Conservation (phyloP, 1,284 basidiomycete species). For the Sutorius eximius region DNA sequence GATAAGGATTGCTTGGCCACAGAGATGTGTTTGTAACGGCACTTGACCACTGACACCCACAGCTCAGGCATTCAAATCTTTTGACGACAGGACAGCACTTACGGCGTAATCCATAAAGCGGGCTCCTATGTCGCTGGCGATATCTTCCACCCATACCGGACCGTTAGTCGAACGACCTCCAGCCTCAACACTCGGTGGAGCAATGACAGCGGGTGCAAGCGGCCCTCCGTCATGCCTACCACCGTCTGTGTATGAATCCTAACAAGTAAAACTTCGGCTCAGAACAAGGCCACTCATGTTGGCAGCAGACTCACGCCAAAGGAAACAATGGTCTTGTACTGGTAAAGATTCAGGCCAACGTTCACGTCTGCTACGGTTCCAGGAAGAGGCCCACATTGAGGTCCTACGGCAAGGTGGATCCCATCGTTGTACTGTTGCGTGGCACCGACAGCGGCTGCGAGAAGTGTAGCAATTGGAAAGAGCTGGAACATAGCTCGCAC, state of each 20-base stretch:
- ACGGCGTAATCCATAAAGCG: background rate
- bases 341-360: background rate
- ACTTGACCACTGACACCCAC: background rate
- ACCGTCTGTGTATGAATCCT: background rate
- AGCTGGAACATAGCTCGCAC: background rate
- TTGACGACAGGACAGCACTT: background rate
- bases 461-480: background rate
- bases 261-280: background rate
- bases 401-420: background rate
- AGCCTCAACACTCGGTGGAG: background rate
- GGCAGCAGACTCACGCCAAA: background rate
- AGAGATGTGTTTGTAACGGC: no score
- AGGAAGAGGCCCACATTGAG: background rate
- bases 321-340: background rate
- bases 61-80: background rate
- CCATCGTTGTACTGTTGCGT: background rate
- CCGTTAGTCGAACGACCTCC: background rate
- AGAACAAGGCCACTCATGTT: background rate
- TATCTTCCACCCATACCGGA: background rate
- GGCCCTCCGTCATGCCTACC: background rate
- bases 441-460: background rate
- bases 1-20: background rate
- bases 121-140: background rate
- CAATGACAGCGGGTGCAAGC: background rate
- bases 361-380: background rate